These are phyloP conservation scores for Coniochaeta sp. DNA, from an alignment of 2,329 filamentous ascomycete genomes.

Conservation along the genomic window DNA sequence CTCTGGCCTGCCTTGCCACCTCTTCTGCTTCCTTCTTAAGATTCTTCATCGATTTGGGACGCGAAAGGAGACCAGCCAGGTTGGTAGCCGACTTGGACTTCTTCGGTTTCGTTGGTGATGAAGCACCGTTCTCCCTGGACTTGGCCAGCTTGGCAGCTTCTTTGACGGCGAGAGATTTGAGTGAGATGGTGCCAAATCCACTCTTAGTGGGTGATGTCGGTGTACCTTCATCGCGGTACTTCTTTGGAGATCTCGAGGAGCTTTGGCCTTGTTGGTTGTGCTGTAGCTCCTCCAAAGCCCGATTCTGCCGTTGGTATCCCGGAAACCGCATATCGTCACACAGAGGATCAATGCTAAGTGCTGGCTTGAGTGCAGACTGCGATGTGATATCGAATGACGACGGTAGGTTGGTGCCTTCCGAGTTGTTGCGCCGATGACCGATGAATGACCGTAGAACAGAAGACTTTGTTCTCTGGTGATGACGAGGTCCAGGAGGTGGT, in stretches of 20 bases:
- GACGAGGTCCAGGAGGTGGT: slow-evolving; percentile 1
- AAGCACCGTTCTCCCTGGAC: slow-evolving; percentile 13
- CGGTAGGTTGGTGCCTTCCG: slow-evolving; percentile 29
- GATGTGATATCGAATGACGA: slow-evolving; percentile 13
- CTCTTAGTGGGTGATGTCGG: slow-evolving; percentile 35
- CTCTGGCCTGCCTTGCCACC: slow-evolving; percentile 31
- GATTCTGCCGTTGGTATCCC: slow-evolving; percentile 29
- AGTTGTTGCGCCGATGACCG: slow-evolving; percentile 36
- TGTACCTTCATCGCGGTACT: slow-evolving; percentile 22
- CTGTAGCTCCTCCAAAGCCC: slow-evolving; percentile 48
- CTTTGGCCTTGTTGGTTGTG: slow-evolving; percentile 42
- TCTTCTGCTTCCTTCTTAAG: slow-evolving; percentile 38
- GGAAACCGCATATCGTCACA: slow-evolving; percentile 18
- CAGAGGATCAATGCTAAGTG: slow-evolving; percentile 13
- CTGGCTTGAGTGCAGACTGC: slow-evolving; percentile 11
- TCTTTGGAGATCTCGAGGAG: slow-evolving; percentile 24
- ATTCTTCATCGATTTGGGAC: slow-evolving; percentile 66
- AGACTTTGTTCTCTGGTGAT: slow-evolving; percentile 37
- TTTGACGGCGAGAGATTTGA: slow-evolving; percentile 32
- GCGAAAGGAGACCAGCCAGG: slow-evolving; percentile 67
- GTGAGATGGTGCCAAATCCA: slow-evolving; percentile 32
- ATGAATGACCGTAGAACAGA: slow-evolving; percentile 43
- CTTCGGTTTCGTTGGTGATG: slow-evolving; percentile 54
- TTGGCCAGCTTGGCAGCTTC: slow-evolving; percentile 30
- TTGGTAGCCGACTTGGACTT: slow-evolving; percentile 82